Evolutionary conservation across 2,329 filamentous ascomycete species (phyloP).

Genomic region (Periconia sp.): DNA sequence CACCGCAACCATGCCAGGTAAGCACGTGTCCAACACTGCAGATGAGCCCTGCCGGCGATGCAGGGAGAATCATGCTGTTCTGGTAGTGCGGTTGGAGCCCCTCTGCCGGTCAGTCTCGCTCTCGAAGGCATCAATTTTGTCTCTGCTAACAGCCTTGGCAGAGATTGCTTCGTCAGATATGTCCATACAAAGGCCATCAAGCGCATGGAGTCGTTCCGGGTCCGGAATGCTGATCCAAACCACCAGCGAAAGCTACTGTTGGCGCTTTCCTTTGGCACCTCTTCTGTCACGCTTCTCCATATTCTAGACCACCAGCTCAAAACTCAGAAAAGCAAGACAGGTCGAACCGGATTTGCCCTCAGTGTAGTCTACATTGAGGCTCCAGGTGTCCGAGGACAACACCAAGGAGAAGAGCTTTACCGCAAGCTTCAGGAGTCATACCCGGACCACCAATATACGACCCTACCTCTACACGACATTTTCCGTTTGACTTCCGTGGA

Average conservation of each 20-base stretch:
- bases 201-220: conserved; percentile 71
- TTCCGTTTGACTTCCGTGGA: conserved; percentile 30
- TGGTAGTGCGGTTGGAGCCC: conserved; percentile 64
- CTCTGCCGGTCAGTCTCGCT: conserved; percentile 61
- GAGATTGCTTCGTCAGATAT: conserved; percentile 79
- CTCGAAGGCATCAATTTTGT: conserved; percentile 1
- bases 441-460: conserved; percentile 69
- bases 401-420: conserved; percentile 16
- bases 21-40: conserved; percentile 20
- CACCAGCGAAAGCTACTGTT: conserved; percentile 68
- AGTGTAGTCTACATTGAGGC: conserved; percentile 58
- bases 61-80: conserved; percentile 54
- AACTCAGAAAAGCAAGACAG: conserved; percentile 68
- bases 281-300: conserved; percentile 78
- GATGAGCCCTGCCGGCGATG: conserved; percentile 62
- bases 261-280: conserved; percentile 82
- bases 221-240: conserved; percentile 53
- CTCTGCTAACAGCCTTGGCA: conserved; percentile 41
- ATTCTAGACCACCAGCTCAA: conserved; percentile 74
- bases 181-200: conserved; percentile 80
- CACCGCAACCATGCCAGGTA: conserved; percentile 40
- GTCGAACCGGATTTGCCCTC: conserved; percentile 71
- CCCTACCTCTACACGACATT: conserved; percentile 68
- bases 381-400: conserved; percentile 34
- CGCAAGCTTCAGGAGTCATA: conserved; percentile 62